These are phyloP conservation scores for Teratosphaeria nubilosa DNA, from an alignment of 2,329 filamentous ascomycete species.

Conservation along the genomic window DNA sequence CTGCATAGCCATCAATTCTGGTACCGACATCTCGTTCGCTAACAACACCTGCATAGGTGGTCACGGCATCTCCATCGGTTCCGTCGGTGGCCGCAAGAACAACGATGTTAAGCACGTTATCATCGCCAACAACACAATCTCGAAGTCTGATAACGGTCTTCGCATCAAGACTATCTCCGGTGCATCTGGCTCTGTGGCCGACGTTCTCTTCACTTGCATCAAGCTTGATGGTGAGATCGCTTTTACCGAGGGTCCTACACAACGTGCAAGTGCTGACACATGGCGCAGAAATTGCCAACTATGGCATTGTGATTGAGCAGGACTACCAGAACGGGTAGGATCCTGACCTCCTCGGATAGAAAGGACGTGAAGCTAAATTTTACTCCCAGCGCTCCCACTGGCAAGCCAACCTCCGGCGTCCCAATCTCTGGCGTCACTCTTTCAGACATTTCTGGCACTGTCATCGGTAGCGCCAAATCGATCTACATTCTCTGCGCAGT, in stretches of 20 bases:
- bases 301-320: constrained; percentile 50
- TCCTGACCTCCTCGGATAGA: background rate
- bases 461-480: constrained; percentile 28
- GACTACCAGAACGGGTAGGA: constrained; percentile 42
- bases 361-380: background rate
- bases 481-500: constrained; percentile 47
- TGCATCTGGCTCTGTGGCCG: constrained; percentile 40
- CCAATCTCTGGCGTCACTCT: constrained; percentile 44
- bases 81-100: constrained; percentile 42
- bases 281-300: constrained; percentile 35
- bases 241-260: background rate
- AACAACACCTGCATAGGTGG: constrained; percentile 37
- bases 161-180: constrained; percentile 46
- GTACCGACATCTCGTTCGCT: constrained; percentile 29
- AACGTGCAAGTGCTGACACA: background rate
- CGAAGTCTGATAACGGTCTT: constrained; percentile 38
- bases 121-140: constrained; percentile 35
- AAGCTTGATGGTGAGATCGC: constrained; percentile 26
- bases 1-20: constrained; percentile 23
- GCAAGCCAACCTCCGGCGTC: constrained; percentile 40
- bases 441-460: constrained; percentile 35
- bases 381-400: constrained; percentile 22
- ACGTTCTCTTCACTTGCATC: constrained; percentile 45
- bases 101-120: constrained; percentile 42
- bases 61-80: constrained; percentile 47